Percentiles rank a stretch among this genome's conserved stretches.
Conservation (phyloP, 2,329 filamentous ascomycete genomes). For the Colletotrichum nymphaeae region DNA sequence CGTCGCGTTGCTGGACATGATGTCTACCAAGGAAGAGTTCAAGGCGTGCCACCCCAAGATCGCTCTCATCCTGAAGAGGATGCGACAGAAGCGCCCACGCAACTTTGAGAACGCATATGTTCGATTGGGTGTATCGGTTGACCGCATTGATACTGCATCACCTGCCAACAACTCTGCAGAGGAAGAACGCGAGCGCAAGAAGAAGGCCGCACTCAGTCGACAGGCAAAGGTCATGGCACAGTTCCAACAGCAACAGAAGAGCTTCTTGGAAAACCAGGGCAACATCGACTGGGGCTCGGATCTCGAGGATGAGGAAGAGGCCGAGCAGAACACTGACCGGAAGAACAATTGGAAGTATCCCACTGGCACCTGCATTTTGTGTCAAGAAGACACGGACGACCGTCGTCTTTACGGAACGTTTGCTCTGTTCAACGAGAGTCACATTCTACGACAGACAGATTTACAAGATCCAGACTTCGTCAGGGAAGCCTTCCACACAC, state of each 20-base stretch:
- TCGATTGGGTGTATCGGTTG: conserved; percentile 74
- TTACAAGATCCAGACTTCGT: conserved; percentile 85
- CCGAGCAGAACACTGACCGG: conserved; percentile 73
- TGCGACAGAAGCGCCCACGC: conserved; percentile 84
- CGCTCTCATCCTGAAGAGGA: conserved; percentile 81
- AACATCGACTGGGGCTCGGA: conserved; percentile 86
- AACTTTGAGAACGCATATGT: conserved; percentile 77
- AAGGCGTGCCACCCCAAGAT: conserved; percentile 89
- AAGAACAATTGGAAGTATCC: conserved; percentile 91
- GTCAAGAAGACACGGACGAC: conserved; percentile 95
- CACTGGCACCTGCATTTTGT: conserved; percentile 91
- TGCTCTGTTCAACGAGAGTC: conserved; percentile 87
- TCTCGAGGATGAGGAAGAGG: conserved; percentile 80
- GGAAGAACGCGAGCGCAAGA: conserved; percentile 84
- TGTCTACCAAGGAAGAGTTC: conserved; percentile 77
- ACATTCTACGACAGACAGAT: conserved; percentile 87
- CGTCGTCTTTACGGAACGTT: conserved; percentile 92
- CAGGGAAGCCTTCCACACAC: conserved; percentile 82
- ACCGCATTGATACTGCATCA: conserved; percentile 84
- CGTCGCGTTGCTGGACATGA: conserved; percentile 70
- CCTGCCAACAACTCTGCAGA: conserved; percentile 77
- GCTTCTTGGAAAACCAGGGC: conserved; percentile 90
- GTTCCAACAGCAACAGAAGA: conserved; percentile 97
- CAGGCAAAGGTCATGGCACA: conserved; percentile 97
- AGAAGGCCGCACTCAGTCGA: conserved; percentile 88